Conservation (phyloP, 202 grass and related monocot species). For the Alloteropsis angusta region DNA sequence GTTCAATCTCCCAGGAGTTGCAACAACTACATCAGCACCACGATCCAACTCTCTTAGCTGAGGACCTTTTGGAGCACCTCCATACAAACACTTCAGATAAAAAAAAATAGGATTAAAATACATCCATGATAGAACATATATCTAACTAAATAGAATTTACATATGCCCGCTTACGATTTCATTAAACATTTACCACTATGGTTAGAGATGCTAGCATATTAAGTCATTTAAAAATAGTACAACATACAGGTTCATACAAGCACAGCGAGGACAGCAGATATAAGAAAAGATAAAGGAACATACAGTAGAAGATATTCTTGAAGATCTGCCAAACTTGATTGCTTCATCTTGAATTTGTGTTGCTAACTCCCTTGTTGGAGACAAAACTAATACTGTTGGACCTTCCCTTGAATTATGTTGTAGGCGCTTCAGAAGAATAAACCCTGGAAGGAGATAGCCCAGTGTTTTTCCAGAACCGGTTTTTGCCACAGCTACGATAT, state of each 20-base stretch:
- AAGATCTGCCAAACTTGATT: slow-evolving; percentile 79
- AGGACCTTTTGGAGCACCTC: slow-evolving; percentile 81
- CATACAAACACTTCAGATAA: slow-evolving; percentile 63
- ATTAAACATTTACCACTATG: background rate
- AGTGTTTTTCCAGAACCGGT: slow-evolving; percentile 96
- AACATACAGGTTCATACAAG: background rate
- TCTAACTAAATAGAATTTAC: background rate
- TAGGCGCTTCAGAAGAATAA: slow-evolving; percentile 60
- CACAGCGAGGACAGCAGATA: background rate
- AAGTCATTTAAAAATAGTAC: background rate
- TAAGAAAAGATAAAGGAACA: slow-evolving; percentile 23
- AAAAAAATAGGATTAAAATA: background rate
- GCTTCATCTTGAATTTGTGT: slow-evolving; percentile 97
- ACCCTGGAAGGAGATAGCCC: slow-evolving; percentile 84
- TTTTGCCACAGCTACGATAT: slow-evolving; percentile 84
- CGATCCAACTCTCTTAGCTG: slow-evolving; percentile 72
- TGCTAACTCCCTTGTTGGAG: slow-evolving; percentile 88
- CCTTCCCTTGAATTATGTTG: slow-evolving; percentile 61
- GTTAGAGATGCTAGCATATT: background rate
- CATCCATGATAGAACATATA: background rate
- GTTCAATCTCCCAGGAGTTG: slow-evolving; percentile 88
- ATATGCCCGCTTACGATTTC: background rate
- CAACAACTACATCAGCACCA: slow-evolving; percentile 72
- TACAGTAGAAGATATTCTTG: slow-evolving; percentile 75
- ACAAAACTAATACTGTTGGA: slow-evolving; percentile 70